Evolutionary conservation across 2,329 filamentous ascomycete species (phyloP), one percentile per base, ranked within the genome.

Genomic region (Shiraia sp.): DNA sequence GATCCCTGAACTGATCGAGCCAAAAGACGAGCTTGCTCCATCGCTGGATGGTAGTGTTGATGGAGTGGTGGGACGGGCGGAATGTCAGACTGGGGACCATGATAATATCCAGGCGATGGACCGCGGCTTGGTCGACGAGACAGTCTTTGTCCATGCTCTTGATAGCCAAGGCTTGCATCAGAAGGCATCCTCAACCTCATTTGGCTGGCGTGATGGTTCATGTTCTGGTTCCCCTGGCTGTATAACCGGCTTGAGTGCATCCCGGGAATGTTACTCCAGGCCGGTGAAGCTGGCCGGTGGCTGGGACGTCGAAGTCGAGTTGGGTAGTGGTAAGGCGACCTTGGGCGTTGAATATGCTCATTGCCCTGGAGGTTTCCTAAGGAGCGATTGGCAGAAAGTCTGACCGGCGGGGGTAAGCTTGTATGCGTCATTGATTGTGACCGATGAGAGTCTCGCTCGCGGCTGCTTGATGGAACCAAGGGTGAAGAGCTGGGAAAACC

Each of bases 331-430:
- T 72, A 74, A 14, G 71, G 69, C 17, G 68, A 72, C 32, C 62
- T 60, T 10, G 66, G 59, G 23, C 69, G 65, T 32, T 57, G 66
- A 34, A 59, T 45, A 16, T 50, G 50, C 15, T 71, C 71, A 32
- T 71, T 66, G 43, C 69, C 67, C 51, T 74, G 69, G 30, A 77
- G 53, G 51, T 72, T 77, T 13, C 67, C 66, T n/a, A 70, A 60
- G 9, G 75, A 77, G 15, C 69, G 68, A 47, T 73, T 70, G 47
- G 65, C 70, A 5, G 71, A 66, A 36, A 75, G 54, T 32, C 55
- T 64, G 32, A 62, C 64, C 12, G 53, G 49, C 5, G 68, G 63
- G 30, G 63, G 66, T 24, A 19, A 31, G 26, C 52, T 52, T 3
- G 65, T 61, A 30, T 61, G 49, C 14, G 61, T 59, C 63, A 76